These are phyloP conservation scores for Pseudogymnoascus sp. DNA, from an alignment of 2,329 filamentous ascomycete genomes.

Conservation along the genomic window DNA sequence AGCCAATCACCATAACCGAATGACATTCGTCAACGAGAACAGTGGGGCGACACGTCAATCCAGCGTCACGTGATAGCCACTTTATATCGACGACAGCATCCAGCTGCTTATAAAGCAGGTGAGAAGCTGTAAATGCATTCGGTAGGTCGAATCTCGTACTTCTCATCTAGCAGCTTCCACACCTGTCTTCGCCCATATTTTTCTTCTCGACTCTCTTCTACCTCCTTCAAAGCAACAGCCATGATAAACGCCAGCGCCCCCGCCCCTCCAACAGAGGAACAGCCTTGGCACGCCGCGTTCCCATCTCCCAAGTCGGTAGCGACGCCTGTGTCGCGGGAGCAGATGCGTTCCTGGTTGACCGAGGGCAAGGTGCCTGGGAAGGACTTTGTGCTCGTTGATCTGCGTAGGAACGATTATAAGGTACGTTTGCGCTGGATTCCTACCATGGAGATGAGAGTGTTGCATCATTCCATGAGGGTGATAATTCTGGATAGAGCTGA, in stretches of 20 bases:
- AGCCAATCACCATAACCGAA: not conserved
- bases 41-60: not conserved
- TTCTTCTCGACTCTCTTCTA: not conserved
- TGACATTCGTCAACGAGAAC: not conserved
- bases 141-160: not conserved
- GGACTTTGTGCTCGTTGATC: slow-evolving; percentile 26
- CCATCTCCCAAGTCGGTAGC: slow-evolving; percentile 8
- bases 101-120: not conserved
- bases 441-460: slow-evolving; percentile 8
- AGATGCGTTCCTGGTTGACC: slow-evolving; percentile 9
- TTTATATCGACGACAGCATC: not conserved
- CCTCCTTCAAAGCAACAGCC: not conserved
- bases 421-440: slow-evolving; percentile 15
- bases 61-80: not conserved
- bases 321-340: slow-evolving; percentile 6
- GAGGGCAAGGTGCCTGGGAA: slow-evolving; percentile 11
- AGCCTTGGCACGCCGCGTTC: slow-evolving; percentile 13
- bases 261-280: not conserved
- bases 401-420: slow-evolving; percentile 29
- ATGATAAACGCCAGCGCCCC: not conserved
- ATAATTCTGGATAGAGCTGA: slow-evolving; percentile 5
- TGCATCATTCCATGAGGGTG: not conserved
- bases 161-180: not conserved
- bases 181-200: not conserved
- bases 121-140: not conserved